A percentile compares a stretch with the other conserved stretches of the same genome.
phyloP scores from a whole-genome alignment of 75 land plant genomes.

The Ceratopteris richardii region DNA sequence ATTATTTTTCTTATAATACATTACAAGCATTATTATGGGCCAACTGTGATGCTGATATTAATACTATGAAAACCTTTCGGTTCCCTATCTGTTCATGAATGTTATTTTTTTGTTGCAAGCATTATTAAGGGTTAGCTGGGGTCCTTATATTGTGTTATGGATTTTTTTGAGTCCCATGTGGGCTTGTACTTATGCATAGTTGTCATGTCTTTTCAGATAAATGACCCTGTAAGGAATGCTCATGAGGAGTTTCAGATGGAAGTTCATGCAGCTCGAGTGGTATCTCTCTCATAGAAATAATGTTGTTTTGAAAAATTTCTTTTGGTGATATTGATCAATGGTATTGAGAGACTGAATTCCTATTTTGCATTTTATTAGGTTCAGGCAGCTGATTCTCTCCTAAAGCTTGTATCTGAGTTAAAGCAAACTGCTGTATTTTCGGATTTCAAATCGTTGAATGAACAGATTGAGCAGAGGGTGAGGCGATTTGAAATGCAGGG shows the following conservation, averaged over 20 bases:
- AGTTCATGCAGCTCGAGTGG: slow-evolving; percentile 89
- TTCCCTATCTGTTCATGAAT: too few species aligned
- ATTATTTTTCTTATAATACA: too few species aligned
- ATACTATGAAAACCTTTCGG: too few species aligned
- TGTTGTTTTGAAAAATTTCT: background rate
- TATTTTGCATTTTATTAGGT: slow-evolving; percentile 34
- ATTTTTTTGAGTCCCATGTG: too few species aligned
- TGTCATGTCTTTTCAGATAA: slow-evolving; percentile 38
- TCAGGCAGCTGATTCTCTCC: slow-evolving; percentile 90
- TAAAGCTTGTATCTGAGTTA: slow-evolving; percentile 89
- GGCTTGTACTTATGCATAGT: too few species aligned
- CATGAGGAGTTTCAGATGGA: slow-evolving; percentile 99
- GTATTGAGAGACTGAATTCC: background rate
- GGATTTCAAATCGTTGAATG: slow-evolving; percentile 75
- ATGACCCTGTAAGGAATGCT: slow-evolving; percentile 84
- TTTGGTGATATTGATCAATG: background rate
- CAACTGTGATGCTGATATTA: too few species aligned
- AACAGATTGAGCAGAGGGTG: slow-evolving; percentile 69
- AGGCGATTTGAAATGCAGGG: slow-evolving; percentile 48
- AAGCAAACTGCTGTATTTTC: slow-evolving; percentile 96
- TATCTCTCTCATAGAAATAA: slow-evolving; percentile 13
- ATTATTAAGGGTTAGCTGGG: too few species aligned
- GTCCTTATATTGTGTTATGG: too few species aligned
- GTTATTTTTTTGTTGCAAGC: too few species aligned
- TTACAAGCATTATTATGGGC: too few species aligned